Base-by-base conservation (phyloP, 805 yeast species). In the Metschnikowia similis region DNA sequence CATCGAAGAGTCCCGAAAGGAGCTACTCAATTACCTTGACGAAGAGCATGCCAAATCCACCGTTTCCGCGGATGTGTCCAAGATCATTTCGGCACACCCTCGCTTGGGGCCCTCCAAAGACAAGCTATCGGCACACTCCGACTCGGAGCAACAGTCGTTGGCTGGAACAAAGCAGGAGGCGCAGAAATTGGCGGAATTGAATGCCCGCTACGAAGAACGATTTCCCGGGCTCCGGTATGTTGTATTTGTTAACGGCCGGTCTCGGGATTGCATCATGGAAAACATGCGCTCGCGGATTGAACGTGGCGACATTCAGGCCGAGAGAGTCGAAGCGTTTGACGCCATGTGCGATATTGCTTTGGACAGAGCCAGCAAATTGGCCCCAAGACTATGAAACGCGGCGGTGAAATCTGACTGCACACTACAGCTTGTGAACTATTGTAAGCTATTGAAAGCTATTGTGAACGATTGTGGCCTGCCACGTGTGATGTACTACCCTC, bases 321-420 rank as follows among this genome's bases (percentile, higher is more conserved):
- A 91, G 64, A 77, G 81, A 49, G 41, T 50, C 8, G 85, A 82
- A 42, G 95, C 96, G 0, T 80, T 89, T 56, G 73, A 83, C 55
- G 96, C 96, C 26, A 89, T 90, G 96, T 88, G 96, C 66, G 95
- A 88, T 66, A 91, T 90, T 49, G 97, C 97, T 0, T 57, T 77
- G 27, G 96, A 89, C 67, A 74, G 97, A 50, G 84, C 84, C 0
- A 56, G 55, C n/a, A 85, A 84, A 59, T 62, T 81, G 42, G 71
- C 68, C 29, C 67, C 72, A 8, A 70, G 70, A 51, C 53, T 70
- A 35, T 70, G 26, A 31, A 17, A 4, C 21, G 21, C 21, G 21
- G 0, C 5, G 21, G 21, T 21, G 5, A 21, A 21, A 21, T 4
- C 21, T 21, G 21, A 4, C 21, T 21, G 21, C 21, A 21, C 1